Conservation (phyloP, 345 rosid species). For the Nasturtium officinale region DNA sequence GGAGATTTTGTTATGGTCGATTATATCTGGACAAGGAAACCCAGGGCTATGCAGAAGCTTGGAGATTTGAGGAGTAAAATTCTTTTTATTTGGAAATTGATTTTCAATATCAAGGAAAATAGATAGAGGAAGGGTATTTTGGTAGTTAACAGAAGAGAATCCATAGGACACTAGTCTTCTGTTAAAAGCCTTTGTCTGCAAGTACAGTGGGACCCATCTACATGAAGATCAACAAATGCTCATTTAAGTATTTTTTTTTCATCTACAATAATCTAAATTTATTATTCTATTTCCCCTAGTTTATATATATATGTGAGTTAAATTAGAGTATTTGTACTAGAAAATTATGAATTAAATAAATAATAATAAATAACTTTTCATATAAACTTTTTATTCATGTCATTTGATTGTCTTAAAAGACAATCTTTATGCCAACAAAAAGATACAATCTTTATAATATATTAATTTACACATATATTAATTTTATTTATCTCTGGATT, state of each 20-base stretch:
- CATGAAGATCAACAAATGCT: slow-evolving; percentile 34
- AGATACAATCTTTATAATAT: no score
- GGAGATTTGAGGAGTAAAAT: neutral
- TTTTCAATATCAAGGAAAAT: slow-evolving; percentile 20
- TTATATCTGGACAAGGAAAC: neutral
- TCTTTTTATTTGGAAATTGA: slow-evolving; percentile 22
- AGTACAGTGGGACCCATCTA: slow-evolving; percentile 41
- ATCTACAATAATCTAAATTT: no score
- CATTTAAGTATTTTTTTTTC: neutral
- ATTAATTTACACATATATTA: no score
- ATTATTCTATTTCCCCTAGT: neutral
- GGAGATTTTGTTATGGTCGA: slow-evolving; percentile 2
- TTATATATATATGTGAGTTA: neutral
- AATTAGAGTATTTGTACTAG: neutral
- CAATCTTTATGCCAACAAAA: no score
- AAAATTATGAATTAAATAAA: no score
- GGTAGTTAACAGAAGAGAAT: slow-evolving; percentile 19
- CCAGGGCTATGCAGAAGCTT: neutral
- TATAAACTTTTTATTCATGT: neutral
- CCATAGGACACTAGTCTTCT: slow-evolving; percentile 41
- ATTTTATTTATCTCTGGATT: no score
- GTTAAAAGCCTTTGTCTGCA: slow-evolving; percentile 40
- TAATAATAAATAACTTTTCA: no score
- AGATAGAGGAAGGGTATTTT: slow-evolving; percentile 25
- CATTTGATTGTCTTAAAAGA: neutral